phyloP scores from a whole-genome alignment of 2,329 filamentous ascomycete genomes.

The Raffaelea deltoideospora region DNA sequence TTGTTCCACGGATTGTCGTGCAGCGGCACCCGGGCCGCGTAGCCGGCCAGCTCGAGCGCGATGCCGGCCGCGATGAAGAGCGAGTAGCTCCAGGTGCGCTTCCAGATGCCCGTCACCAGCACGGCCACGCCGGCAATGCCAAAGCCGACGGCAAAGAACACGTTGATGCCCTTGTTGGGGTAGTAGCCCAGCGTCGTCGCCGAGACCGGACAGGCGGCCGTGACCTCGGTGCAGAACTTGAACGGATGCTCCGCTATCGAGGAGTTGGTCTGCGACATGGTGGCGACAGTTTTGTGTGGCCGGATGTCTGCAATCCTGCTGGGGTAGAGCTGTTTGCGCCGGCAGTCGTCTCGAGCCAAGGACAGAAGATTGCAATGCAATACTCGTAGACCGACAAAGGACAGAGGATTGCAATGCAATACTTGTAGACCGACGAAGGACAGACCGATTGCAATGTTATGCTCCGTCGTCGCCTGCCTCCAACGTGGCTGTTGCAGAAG shows the following conservation, averaged over 20 bases:
- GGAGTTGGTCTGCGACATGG: conserved; percentile 2
- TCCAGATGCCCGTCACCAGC: conserved; percentile 27
- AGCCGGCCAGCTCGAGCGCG: conserved; percentile 37
- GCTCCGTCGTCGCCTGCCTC: too few relatives aligned
- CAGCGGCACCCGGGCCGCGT: conserved; percentile 35
- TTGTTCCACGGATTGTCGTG: conserved; percentile 38
- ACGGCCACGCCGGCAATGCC: conserved; percentile 26
- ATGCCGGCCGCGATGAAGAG: conserved; percentile 31
- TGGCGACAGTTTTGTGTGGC: too few relatives aligned
- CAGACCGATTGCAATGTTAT: too few relatives aligned
- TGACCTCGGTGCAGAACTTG: conserved; percentile 22
- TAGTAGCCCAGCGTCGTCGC: conserved; percentile 40
- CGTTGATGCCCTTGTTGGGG: conserved; percentile 39
- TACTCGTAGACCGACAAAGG: too few relatives aligned
- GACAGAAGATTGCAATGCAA: too few relatives aligned
- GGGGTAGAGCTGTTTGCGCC: too few relatives aligned
- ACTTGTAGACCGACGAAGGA: too few relatives aligned
- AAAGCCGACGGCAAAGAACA: conserved; percentile 36
- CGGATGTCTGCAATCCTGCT: too few relatives aligned
- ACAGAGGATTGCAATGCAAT: too few relatives aligned
- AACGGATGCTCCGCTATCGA: conserved; percentile 9
- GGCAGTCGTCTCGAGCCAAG: too few relatives aligned
- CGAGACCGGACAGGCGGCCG: conserved; percentile 30
- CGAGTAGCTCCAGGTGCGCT: conserved; percentile 40
- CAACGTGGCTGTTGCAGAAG: too few relatives aligned